Conservation (phyloP, 768 basidiomycete species). For the Boletellus ananiceps region DNA sequence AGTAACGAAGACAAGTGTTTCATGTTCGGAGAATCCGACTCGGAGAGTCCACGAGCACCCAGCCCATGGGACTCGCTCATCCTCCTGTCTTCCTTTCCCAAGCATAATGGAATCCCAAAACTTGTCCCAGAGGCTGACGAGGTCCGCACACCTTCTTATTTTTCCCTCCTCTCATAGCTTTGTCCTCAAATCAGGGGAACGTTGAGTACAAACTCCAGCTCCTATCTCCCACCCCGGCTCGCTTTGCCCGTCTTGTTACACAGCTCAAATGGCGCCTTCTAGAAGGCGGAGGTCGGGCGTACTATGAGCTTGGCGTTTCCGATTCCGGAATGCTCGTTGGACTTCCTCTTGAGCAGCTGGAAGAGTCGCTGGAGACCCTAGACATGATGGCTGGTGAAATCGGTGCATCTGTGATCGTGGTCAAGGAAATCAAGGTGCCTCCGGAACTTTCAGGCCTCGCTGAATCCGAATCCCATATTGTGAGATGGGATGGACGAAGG, state of each 20-base stretch:
- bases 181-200: slow-evolving; percentile 52
- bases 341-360: slow-evolving; percentile 66
- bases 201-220: slow-evolving; percentile 95
- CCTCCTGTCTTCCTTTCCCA: slow-evolving; percentile 42
- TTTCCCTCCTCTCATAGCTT: neutral
- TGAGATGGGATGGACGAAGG: slow-evolving; percentile 36
- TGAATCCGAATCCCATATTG: slow-evolving; percentile 30
- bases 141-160: slow-evolving; percentile 26
- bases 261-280: slow-evolving; percentile 94
- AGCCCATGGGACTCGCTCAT: slow-evolving; percentile 82
- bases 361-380: slow-evolving; percentile 78
- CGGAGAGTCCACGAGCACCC: slow-evolving; percentile 72
- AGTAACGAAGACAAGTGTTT: slow-evolving; percentile 3
- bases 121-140: slow-evolving; percentile 75
- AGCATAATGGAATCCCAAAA: slow-evolving; percentile 44
- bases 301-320: slow-evolving; percentile 79
- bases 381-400: slow-evolving; percentile 94
- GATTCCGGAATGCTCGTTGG: slow-evolving; percentile 89
- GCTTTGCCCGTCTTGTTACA: slow-evolving; percentile 82
- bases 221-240: slow-evolving; percentile 67
- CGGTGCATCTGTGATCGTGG: slow-evolving; percentile 86
- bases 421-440: slow-evolving; percentile 83
- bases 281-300: slow-evolving; percentile 79
- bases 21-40: slow-evolving; percentile 84
- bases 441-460: slow-evolving; percentile 40